A percentile compares a stretch with the other conserved stretches of the same genome.
Conservation (phyloP, 768 basidiomycete genomes). For the Amylocystis lapponica region DNA sequence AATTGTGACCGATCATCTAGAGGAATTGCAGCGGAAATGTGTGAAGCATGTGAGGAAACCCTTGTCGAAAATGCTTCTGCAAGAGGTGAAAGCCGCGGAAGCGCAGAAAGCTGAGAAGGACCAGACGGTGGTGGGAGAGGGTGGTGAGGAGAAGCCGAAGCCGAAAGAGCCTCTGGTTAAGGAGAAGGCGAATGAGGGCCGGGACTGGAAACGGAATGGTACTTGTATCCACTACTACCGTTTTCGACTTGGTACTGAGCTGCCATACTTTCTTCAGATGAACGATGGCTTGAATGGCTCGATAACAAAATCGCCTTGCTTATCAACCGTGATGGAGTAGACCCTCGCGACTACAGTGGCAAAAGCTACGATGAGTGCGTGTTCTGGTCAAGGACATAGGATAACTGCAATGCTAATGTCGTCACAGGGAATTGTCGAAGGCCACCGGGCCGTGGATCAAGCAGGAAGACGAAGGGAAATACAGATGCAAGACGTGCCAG, state of each 20-base stretch:
- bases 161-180: constrained; percentile 29
- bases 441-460: constrained; percentile 78
- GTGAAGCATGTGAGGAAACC: constrained; percentile 85
- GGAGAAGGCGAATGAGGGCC: constrained; percentile 31
- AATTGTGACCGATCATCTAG: constrained; percentile 85
- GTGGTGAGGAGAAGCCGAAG: constrained; percentile 28
- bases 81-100: constrained; percentile 56
- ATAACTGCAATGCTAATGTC: constrained; percentile 12
- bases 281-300: constrained; percentile 85
- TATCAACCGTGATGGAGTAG: constrained; percentile 71
- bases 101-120: constrained; percentile 44
- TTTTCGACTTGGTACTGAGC: constrained; percentile 8
- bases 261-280: constrained; percentile 46
- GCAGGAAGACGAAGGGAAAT: constrained; percentile 96
- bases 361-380: constrained; percentile 86
- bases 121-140: constrained; percentile 34
- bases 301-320: constrained; percentile 82
- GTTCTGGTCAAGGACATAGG: neutral
- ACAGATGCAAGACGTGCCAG: constrained; percentile 92
- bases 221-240: constrained; percentile 21
- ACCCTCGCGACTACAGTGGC: constrained; percentile 85
- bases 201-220: constrained; percentile 67
- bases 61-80: constrained; percentile 51
- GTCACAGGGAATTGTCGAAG: constrained; percentile 70
- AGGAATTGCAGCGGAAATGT: constrained; percentile 95